Evolutionary conservation across 139 green algal genomes (phyloP).

Genomic region (Micractinium conductrix): DNA sequence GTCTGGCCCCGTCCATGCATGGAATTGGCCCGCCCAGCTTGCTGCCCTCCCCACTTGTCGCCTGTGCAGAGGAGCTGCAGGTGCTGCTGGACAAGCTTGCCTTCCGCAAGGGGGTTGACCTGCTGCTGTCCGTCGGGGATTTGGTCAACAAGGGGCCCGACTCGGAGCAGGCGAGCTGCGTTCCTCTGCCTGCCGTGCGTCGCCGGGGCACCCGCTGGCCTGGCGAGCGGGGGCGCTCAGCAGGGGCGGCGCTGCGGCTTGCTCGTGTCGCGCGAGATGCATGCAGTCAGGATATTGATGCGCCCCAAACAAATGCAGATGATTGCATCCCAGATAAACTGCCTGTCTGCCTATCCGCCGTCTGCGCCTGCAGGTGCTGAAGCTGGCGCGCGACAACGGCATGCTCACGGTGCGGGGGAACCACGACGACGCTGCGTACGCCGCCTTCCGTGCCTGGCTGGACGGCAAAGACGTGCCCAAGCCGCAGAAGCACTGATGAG

Average conservation of each 20-base stretch:
- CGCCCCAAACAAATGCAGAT: too few species aligned
- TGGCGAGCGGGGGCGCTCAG: too few species aligned
- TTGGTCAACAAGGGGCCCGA: slow-evolving; percentile 59
- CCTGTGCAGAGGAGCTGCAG: slow-evolving; percentile 40
- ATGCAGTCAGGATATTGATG: too few species aligned
- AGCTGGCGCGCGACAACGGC: not conserved
- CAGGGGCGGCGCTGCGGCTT: too few species aligned
- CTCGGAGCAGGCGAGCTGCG: slow-evolving; percentile 2
- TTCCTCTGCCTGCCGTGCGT: too few species aligned
- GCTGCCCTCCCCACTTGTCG: not conserved
- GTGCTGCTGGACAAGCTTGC: slow-evolving; percentile 42
- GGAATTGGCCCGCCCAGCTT: not conserved
- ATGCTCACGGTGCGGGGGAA: slow-evolving; percentile 51
- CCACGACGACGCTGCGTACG: slow-evolving; percentile 54
- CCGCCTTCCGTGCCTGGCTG: slow-evolving; percentile 1
- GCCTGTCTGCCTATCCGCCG: not conserved
- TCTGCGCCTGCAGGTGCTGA: slow-evolving; percentile 31
- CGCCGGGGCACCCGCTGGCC: too few species aligned
- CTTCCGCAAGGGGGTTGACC: slow-evolving; percentile 29
- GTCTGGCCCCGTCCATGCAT: not conserved
- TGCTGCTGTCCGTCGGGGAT: slow-evolving; percentile 54
- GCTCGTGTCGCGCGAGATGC: too few species aligned
- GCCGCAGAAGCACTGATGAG: slow-evolving; percentile 6
- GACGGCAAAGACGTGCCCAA: not conserved
- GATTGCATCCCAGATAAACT: too few species aligned